Conservation (phyloP, 75 land plant genomes). For the Isoetes taiwanensis region DNA sequence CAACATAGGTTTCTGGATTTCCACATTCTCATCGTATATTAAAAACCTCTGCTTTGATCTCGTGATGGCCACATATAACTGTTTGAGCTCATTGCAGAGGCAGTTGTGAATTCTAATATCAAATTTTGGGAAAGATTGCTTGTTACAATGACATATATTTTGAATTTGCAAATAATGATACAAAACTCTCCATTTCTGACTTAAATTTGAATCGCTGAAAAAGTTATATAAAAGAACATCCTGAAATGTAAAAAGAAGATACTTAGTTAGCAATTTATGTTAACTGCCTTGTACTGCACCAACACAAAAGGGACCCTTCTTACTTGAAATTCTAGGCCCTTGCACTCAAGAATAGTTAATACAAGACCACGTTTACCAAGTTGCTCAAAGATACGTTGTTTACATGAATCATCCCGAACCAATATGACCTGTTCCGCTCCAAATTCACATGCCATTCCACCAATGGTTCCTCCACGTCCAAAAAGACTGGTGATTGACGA, state of each 20-base stretch:
- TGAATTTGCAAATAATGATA: conserved; percentile 39
- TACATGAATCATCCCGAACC: conserved; percentile 40
- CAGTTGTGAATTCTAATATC: conserved; percentile 30
- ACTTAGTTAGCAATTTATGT: too few species aligned
- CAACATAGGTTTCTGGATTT: conserved; percentile 37
- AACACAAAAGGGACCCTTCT: conserved; percentile 8
- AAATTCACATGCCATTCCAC: conserved; percentile 18
- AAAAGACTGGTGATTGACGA: conserved; percentile 36
- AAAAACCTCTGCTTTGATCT: conserved; percentile 55
- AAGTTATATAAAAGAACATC: conserved; percentile 65
- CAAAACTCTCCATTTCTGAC: conserved; percentile 42
- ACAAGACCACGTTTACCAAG: conserved; percentile 52
- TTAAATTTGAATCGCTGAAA: conserved; percentile 35
- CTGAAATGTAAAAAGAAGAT: conserved; percentile 27
- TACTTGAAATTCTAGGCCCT: conserved; percentile 64
- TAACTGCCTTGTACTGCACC: neutral
- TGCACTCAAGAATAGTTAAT: conserved; percentile 55
- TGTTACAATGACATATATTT: conserved; percentile 10
- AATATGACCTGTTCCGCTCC: conserved; percentile 63
- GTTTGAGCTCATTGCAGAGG: conserved; percentile 56
- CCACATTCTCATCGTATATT: conserved; percentile 43
- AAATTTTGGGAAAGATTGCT: conserved; percentile 27
- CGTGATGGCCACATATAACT: conserved; percentile 59
- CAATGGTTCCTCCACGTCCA: conserved; percentile 8
- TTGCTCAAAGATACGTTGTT: conserved; percentile 13